phyloP scores from a whole-genome alignment of 2,329 filamentous ascomycete species.

The Ceratocystis harringtonii region DNA sequence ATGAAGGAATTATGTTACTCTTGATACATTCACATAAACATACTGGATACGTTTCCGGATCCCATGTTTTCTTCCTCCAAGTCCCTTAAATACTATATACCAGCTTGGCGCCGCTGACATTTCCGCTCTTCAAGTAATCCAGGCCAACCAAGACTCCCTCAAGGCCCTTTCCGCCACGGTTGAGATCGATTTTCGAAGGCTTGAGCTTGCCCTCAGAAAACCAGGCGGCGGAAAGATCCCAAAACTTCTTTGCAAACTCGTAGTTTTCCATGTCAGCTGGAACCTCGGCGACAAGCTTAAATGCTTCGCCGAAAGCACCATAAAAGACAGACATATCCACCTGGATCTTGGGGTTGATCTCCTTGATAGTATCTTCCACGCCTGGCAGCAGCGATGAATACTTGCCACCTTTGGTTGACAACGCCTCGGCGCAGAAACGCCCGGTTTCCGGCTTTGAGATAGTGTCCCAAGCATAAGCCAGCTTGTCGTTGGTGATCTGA shows the following conservation, averaged over 20 bases:
- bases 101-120: constrained; percentile 31
- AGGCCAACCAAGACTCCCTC: constrained; percentile 26
- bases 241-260: constrained; percentile 27
- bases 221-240: constrained; percentile 24
- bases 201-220: constrained; percentile 27
- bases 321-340: constrained; percentile 27
- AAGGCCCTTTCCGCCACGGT: constrained; percentile 22
- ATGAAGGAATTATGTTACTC: background rate
- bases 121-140: constrained; percentile 23
- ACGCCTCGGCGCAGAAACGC: constrained; percentile 23
- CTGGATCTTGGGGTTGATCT: constrained; percentile 28
- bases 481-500: constrained; percentile 19
- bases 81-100: constrained; percentile 27
- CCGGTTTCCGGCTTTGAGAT: constrained; percentile 17
- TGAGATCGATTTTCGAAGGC: constrained; percentile 23
- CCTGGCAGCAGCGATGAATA: constrained; percentile 30
- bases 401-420: constrained; percentile 23
- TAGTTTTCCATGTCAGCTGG: constrained; percentile 23
- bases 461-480: constrained; percentile 22
- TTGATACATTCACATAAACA: background rate
- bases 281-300: constrained; percentile 20
- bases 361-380: constrained; percentile 26
- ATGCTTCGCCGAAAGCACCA: constrained; percentile 27
- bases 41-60: background rate
- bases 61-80: background rate